Evolutionary conservation across 1,284 basidiomycete species (phyloP).

Genomic region (Microbotryum saponariae): DNA sequence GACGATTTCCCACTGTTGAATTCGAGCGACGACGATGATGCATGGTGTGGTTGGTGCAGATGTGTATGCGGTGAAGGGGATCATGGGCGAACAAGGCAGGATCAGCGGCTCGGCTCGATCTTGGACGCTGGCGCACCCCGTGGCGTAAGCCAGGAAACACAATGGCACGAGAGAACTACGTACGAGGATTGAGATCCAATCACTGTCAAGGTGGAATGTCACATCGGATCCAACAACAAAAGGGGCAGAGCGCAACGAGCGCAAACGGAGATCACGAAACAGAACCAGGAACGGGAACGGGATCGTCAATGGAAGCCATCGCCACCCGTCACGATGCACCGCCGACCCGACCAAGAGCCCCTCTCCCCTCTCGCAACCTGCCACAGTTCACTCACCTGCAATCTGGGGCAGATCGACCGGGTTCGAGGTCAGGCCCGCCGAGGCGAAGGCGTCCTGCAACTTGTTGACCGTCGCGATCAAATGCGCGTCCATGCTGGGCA

Average conservation of each 20-base stretch:
- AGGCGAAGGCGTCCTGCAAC: constrained; percentile 50
- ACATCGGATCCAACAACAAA: neutral
- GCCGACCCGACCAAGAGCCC: too few relatives aligned
- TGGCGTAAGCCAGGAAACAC: too few relatives aligned
- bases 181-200: constrained; percentile 50
- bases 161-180: constrained; percentile 9
- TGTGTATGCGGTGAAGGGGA: neutral
- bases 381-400: constrained; percentile 8
- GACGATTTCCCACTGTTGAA: constrained; percentile 46
- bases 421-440: constrained; percentile 45
- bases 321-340: too few relatives aligned
- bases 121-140: neutral
- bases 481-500: constrained; percentile 15
- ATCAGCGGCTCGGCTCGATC: neutral
- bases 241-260: neutral
- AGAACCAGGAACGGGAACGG: too few relatives aligned
- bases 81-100: neutral
- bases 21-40: neutral
- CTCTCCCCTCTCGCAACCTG: too few relatives aligned
- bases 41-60: neutral
- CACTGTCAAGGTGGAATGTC: constrained; percentile 37
- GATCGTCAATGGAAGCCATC: neutral
- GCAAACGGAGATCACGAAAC: neutral
- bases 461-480: constrained; percentile 32
- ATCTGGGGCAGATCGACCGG: constrained; percentile 51